These are phyloP conservation scores for Scheffersomyces illinoinensis DNA, from an alignment of 1,139 yeast species.

Conservation along the genomic window DNA sequence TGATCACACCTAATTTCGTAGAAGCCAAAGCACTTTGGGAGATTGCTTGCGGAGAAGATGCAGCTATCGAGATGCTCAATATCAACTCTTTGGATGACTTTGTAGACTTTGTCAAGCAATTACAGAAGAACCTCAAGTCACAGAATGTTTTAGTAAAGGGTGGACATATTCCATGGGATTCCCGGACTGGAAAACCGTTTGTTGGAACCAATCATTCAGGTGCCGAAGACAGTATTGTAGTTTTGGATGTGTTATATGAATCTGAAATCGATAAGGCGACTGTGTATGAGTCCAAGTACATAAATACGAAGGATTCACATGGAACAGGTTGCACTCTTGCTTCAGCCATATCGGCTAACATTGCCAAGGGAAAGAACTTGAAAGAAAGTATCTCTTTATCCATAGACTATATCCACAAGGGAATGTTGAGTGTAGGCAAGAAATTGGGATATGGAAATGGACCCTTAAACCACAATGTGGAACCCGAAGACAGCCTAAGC, in stretches of 20 bases:
- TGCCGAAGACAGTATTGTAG: slow-evolving; percentile 19
- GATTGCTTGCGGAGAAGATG: slow-evolving; percentile 17
- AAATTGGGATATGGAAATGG: slow-evolving; percentile 66
- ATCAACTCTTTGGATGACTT: slow-evolving; percentile 35
- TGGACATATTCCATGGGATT: slow-evolving; percentile 68
- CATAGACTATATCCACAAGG: slow-evolving; percentile 67
- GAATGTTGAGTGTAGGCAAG: slow-evolving; percentile 40
- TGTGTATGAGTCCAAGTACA: slow-evolving; percentile 50
- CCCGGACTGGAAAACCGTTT: slow-evolving; percentile 15
- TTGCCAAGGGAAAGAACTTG: slow-evolving; percentile 55
- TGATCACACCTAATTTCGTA: slow-evolving; percentile 74
- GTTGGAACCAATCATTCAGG: slow-evolving; percentile 13
- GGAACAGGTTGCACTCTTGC: slow-evolving; percentile 94
- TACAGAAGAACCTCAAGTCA: slow-evolving; percentile 46
- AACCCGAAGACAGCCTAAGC: slow-evolving; percentile 16
- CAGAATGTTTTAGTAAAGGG: slow-evolving; percentile 72
- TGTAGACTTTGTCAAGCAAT: slow-evolving; percentile 39
- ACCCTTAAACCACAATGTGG: slow-evolving; percentile 62
- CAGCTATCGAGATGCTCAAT: slow-evolving; percentile 5
- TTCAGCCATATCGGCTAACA: slow-evolving; percentile 74
- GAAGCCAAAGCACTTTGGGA: slow-evolving; percentile 56
- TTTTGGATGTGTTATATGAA: slow-evolving; percentile 65
- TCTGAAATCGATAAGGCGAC: slow-evolving; percentile 36
- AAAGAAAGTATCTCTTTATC: slow-evolving; percentile 54
- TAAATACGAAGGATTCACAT: slow-evolving; percentile 63